Evolutionary conservation across 78 protist genomes (phyloP).

Genomic region (Guillardia theta): DNA sequence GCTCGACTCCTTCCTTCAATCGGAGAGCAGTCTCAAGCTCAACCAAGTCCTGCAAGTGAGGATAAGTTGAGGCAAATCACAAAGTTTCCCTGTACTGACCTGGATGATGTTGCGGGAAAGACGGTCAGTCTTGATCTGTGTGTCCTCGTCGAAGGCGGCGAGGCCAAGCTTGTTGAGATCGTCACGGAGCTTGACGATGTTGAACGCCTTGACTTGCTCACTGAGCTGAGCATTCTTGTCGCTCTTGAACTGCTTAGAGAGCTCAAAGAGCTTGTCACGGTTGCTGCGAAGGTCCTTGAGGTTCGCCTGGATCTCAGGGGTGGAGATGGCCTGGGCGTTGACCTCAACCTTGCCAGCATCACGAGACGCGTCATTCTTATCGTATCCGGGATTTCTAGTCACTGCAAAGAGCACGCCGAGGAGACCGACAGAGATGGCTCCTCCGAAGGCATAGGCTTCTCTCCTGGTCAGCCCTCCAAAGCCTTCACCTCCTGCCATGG

Average conservation of each 20-base stretch:
- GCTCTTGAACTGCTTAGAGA: neutral
- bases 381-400: neutral
- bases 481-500: neutral
- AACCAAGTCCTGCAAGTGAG: too few species aligned
- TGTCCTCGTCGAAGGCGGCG: conserved; percentile 13
- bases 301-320: neutral
- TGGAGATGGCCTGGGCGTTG: neutral
- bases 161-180: neutral
- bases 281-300: neutral
- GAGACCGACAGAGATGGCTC: neutral
- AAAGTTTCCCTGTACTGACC: too few species aligned
- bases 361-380: neutral
- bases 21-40: neutral
- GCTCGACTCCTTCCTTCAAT: neutral
- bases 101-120: neutral
- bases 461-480: neutral
- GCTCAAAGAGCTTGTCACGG: neutral
- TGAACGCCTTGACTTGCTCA: neutral
- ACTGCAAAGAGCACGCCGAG: neutral
- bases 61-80: too few species aligned
- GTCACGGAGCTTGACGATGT: neutral
- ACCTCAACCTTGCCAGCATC: neutral
- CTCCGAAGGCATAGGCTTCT: neutral
- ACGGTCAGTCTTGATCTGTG: neutral
- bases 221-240: neutral